Evolutionary conservation across 108 stramenopile genomes (phyloP).

Genomic region (Nannochloropsis salina): DNA sequence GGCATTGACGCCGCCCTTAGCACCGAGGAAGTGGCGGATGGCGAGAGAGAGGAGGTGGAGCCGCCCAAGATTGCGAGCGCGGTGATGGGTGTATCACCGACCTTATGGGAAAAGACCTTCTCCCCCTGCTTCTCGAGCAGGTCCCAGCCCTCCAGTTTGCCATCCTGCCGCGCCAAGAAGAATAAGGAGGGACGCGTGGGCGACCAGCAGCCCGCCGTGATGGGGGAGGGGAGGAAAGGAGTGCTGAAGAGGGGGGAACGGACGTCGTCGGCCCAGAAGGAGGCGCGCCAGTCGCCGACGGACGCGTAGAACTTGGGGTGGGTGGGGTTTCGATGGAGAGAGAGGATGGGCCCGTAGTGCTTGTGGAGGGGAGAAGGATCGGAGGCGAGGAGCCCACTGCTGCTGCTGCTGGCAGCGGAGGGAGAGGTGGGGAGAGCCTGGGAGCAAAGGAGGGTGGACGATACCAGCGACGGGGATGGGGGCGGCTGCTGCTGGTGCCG

Average conservation of each 20-base stretch:
- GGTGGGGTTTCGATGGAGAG: conserved; percentile 72
- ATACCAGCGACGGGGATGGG: no score
- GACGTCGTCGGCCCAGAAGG: conserved; percentile 74
- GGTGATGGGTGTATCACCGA: conserved; percentile 64
- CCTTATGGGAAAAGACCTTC: conserved; percentile 77
- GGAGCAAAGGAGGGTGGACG: no score
- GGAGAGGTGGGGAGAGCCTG: not conserved
- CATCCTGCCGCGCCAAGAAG: conserved; percentile 72
- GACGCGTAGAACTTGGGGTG: conserved; percentile 77
- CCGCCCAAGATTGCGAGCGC: conserved; percentile 63
- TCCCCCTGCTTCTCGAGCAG: conserved; percentile 75
- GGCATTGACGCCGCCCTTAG: no score
- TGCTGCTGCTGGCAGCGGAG: not conserved
- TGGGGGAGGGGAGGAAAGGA: conserved; percentile 63
- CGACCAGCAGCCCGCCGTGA: conserved; percentile 75
- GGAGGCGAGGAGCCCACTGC: not conserved
- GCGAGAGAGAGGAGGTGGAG: not conserved
- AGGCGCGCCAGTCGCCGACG: conserved; percentile 78
- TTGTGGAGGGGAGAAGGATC: conserved; percentile 42
- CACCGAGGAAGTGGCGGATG: not conserved
- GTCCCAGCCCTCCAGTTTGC: conserved; percentile 77
- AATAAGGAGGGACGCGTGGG: conserved; percentile 81
- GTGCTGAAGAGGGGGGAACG: conserved; percentile 72
- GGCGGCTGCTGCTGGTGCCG: conserved; percentile 20
- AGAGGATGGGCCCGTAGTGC: conserved; percentile 76